Base-by-base conservation (phyloP, 805 yeast species). In the Nakazawaea molendinolei region DNA sequence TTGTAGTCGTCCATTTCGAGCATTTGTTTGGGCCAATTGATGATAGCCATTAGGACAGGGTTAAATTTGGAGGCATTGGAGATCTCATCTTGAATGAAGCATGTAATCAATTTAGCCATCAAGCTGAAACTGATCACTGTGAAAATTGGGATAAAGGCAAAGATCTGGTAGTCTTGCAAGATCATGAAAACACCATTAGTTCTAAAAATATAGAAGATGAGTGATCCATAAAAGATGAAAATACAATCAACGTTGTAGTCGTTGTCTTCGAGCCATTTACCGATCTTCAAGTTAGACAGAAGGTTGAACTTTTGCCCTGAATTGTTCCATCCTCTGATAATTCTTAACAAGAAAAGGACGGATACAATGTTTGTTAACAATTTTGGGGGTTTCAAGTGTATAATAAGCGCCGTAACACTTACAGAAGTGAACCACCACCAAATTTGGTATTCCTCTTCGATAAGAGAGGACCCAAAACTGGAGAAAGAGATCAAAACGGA, bases 361-460 rank as follows among this genome's bases (percentile, higher is more conserved):
- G 15, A 43, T 21, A 18, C 40, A 17, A 41, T 23, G 12, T 34
- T 25, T 9, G 28, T 23, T 12, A 15, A 14, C 10, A 21, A 12
- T n/a, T 17, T 12, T 10, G 36, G 16, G 7, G 39, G 40, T 7
- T 44, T 12, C 3, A 52, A 39, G 38, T 45, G 31, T 15, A 42
- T 39, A 3, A 47, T 35, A 23, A 50, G 25, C 8, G 43, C 29
- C 0, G 48, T 34, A 4, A 49, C 15, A 26, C 56, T 49, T 0
- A 69, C 66, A 0, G 73, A 63, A 0, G 71, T 53, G 16, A 71
- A 60, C 78, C 86, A 83, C 85, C 95, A 92, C 98, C 98, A 92
- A 13, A 89, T 56, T 52, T 89, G 96, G 52, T 92, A 95, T 52
- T 92, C 98, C 55, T 92, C 98, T 51, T 92, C 98, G 13, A 92